Base-by-base conservation (phyloP, 768 basidiomycete species). In the Amanita brunnescens region DNA sequence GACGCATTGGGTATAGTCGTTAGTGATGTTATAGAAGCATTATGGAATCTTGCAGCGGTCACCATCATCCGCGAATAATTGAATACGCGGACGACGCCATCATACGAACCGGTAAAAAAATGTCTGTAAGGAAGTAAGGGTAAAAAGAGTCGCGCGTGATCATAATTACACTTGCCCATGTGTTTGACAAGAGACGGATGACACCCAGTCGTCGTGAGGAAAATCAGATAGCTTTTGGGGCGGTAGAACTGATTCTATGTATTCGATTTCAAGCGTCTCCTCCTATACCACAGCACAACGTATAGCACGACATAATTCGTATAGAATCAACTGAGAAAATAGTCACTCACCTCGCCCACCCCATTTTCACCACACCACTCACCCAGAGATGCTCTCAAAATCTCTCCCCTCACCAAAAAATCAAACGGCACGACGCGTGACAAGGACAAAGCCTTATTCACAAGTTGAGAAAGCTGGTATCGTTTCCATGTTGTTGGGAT, bases 401-500 rank as follows among this genome's bases (percentile, higher is more conserved):
- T 77, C 61, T 88, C 81, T n/a, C 91, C 91, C 40, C 78, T 74
- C 37, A 96, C 72, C 40, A 99, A 67, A 65, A 97, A 98, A 66
- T 99, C 94, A 63, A 97, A 97, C 0, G 93, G 94, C 2, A 95
- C 73, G 0, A 88, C 82, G 49, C 80, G 79, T 0, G 76, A 64
- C 14, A 87, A 78, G 21, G 78, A 76, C 23, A 98, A 73, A 1
- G 94, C 90, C 62, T 96, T 96, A 72, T 99, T 99, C 53, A 99
- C 83, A 38, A 98, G 84, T 54, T 97, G 92, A 1, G 94, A 97
- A 29, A 99, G 85, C 60, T 97, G 95, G 66, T 88, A 98, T n/a
- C 95, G 83, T 52, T 78, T 80, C 93, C 93, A 98, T 65, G 79
- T 70, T 1, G 83, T 74, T 1, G 96, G 95, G 13, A 98, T 85